Percentiles rank a stretch among this genome's conserved stretches.
Conservation (phyloP, 83 land plant genomes). For the Picea engelmannii region DNA sequence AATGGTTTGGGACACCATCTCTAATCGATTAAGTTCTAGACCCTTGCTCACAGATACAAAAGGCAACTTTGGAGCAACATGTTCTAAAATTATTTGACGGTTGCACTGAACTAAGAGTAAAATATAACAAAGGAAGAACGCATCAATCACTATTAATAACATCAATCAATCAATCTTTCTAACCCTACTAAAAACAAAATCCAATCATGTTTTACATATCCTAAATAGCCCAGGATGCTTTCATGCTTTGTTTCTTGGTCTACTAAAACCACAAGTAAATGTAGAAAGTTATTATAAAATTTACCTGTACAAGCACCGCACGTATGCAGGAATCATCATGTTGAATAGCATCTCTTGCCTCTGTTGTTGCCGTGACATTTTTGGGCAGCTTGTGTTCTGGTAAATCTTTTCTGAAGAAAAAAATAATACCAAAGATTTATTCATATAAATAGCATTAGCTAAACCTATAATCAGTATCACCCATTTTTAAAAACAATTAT, state of each 20-base stretch:
- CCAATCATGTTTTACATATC: background rate
- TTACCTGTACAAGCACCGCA: conserved; percentile 92
- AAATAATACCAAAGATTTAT: background rate
- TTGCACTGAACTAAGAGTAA: conserved; percentile 77
- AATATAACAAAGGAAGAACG: background rate
- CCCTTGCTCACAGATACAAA: conserved; percentile 95
- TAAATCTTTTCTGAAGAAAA: conserved; percentile 69
- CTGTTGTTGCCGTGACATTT: conserved; percentile 81
- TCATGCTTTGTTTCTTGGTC: background rate
- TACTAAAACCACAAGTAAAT: background rate
- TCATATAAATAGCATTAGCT: background rate
- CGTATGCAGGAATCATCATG: conserved; percentile 88
- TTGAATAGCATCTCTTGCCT: conserved; percentile 66
- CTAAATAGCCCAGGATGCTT: background rate
- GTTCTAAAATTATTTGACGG: conserved; percentile 64
- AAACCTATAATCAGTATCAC: background rate
- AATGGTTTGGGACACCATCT: conserved; percentile 93
- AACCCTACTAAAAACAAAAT: background rate
- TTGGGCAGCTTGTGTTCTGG: conserved; percentile 74
- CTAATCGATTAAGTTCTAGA: conserved; percentile 77
- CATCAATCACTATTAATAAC: background rate
- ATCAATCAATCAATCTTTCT: background rate
- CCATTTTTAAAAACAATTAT: too few relatives aligned
- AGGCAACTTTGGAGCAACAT: conserved; percentile 80
- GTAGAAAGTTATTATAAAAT: conserved; percentile 2